phyloP scores from a whole-genome alignment of 371 early-diverging fungal species.

The Sporodiniella umbellata region DNA sequence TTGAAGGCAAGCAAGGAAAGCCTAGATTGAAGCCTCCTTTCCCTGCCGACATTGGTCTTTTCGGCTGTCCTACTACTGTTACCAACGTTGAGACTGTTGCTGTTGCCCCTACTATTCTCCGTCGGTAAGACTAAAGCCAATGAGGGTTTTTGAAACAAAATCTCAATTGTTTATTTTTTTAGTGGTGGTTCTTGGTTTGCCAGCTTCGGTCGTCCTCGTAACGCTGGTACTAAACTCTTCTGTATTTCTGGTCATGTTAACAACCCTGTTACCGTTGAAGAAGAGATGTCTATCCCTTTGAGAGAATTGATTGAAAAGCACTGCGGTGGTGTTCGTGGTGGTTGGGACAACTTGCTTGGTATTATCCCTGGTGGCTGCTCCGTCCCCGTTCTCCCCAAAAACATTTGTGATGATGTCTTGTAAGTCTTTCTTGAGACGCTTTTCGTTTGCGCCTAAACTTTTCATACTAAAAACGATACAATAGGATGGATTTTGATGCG shows the following conservation, averaged over 20 bases:
- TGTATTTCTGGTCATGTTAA: slow-evolving; percentile 98
- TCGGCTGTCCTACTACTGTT: slow-evolving; percentile 98
- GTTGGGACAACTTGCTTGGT: slow-evolving; percentile 98
- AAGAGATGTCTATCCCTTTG: slow-evolving; percentile 97
- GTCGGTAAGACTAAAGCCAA: slow-evolving; percentile 48
- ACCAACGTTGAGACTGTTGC: slow-evolving; percentile 98
- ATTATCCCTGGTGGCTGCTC: slow-evolving; percentile 98
- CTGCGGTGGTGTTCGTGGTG: slow-evolving; percentile 95
- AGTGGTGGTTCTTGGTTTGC: slow-evolving; percentile 95
- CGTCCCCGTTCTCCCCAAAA: slow-evolving; percentile 87
- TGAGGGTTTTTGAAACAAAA: no score
- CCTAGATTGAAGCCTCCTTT: slow-evolving; percentile 98
- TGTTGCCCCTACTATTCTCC: slow-evolving; percentile 93
- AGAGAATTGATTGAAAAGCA: slow-evolving; percentile 94
- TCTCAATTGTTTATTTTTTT: no score
- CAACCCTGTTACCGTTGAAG: slow-evolving; percentile 96
- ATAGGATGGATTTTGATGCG: slow-evolving; percentile 96
- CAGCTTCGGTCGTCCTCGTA: slow-evolving; percentile 89
- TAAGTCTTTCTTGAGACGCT: slow-evolving; percentile 22
- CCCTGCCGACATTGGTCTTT: slow-evolving; percentile 97
- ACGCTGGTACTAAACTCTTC: slow-evolving; percentile 95
- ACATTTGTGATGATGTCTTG: slow-evolving; percentile 87
- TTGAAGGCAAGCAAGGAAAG: slow-evolving; percentile 98
- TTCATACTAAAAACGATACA: background rate
- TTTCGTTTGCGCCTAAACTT: background rate